Evolutionary conservation across 805 yeast genomes (phyloP), one percentile per base, ranked within the genome.

Genomic region (Metschnikowia baotianmanensis): DNA sequence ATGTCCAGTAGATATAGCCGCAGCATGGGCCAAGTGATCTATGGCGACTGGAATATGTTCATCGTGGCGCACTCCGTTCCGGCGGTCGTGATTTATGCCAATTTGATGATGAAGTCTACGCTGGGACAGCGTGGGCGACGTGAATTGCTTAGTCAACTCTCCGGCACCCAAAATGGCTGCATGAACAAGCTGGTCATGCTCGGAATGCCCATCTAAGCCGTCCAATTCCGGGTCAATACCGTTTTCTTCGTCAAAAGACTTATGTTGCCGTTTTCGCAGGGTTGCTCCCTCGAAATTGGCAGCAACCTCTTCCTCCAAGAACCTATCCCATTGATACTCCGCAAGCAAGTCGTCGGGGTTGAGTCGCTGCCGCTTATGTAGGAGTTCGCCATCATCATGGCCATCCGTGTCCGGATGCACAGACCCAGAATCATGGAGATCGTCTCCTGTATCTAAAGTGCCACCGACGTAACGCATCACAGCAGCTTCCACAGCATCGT

Each of bases 381-480:
- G n/a, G 16, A 31, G 43, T n/a, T 27, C 39, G 38, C 47, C 52
- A 35, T 63, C 58, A 11, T 30, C 42, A 8, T 13, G 39, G 13
- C 28, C 24, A 5, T 30, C 43, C 9, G 26, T 5, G 10, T 38
- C 42, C 15, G 31, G 17, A 11, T 34, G 42, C 12, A 23, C 21
- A 13, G 9, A 17, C 7, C 31, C 47, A 6, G 40, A 17, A 5
- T 19, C 42, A 15, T 34, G 29, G 19, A 39, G 25, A 11, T 36
- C 48, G 7, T 36, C 47, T 6, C 39, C 46, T 18, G 50, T 18
- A n/a, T 69, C 77, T 30, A 82, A 59, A 1, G 81, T 74, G 6
- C 82, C 84, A 15, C 84, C 87, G 11, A 83, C 91, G 50, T 77
- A 77, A 40, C 77, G 73, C 77, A 84, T 71, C 13, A 85, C 89